Conservation (phyloP, 2,329 filamentous ascomycete species). For the Coccinonectria pachysandricola region DNA sequence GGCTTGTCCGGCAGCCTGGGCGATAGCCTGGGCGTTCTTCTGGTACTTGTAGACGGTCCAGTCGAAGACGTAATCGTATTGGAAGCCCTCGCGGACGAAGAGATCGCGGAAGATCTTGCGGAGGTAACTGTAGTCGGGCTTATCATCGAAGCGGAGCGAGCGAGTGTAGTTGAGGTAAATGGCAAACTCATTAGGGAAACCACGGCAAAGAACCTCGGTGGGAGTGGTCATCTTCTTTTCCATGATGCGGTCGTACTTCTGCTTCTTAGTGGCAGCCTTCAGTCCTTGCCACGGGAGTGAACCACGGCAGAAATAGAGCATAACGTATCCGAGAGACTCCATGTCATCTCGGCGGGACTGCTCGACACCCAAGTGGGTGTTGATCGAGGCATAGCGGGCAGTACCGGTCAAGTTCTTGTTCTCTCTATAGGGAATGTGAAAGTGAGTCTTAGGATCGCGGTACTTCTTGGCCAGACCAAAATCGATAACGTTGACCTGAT, state of each 20-base stretch:
- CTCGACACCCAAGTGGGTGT: conserved; percentile 96
- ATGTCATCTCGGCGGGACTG: conserved; percentile 99
- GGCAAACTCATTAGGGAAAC: conserved; percentile 98
- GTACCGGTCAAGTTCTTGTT: conserved; percentile 99
- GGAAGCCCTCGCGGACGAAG: conserved; percentile 97
- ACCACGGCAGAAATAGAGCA: conserved; percentile 99
- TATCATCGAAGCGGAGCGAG: conserved; percentile 97
- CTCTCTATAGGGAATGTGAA: conserved; percentile 99
- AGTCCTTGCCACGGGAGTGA: conserved; percentile 98
- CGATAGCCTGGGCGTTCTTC: conserved; percentile 95
- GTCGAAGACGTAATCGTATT: conserved; percentile 99
- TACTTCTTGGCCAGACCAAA: conserved; percentile 99
- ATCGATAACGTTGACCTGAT: conserved; percentile 99
- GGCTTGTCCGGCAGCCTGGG: conserved; percentile 60
- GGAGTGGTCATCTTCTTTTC: conserved; percentile 99
- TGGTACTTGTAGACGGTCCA: conserved; percentile 99
- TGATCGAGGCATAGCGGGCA: conserved; percentile 96
- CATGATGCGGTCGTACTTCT: conserved; percentile 99
- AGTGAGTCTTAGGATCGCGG: conserved; percentile 98
- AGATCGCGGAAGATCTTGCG: conserved; percentile 99
- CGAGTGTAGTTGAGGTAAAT: conserved; percentile 99
- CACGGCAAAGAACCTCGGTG: conserved; percentile 95
- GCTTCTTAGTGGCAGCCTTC: conserved; percentile 98
- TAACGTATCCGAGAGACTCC: conserved; percentile 97
- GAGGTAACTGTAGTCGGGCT: conserved; percentile 98